Evolutionary conservation across 768 basidiomycete genomes (phyloP).

Genomic region (Boletus reticuloceps): DNA sequence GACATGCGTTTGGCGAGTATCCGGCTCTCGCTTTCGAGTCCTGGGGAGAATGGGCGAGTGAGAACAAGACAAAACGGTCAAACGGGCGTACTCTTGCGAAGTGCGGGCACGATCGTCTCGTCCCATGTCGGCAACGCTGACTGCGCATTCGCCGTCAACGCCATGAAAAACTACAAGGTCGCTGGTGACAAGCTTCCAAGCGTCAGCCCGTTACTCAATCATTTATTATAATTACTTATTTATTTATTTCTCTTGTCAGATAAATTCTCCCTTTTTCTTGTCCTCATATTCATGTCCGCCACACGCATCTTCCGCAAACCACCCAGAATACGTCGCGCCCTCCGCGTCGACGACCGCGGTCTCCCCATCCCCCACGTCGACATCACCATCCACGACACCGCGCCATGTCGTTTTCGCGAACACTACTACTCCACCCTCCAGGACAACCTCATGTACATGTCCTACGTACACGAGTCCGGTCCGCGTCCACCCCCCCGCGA

Average conservation of each 20-base stretch:
- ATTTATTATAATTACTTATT: neutral
- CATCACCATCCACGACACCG: constrained; percentile 65
- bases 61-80: neutral
- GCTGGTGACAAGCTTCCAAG: neutral
- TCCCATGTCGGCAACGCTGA: constrained; percentile 62
- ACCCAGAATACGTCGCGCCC: constrained; percentile 43
- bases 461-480: constrained; percentile 74
- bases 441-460: constrained; percentile 93
- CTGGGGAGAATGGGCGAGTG: constrained; percentile 36
- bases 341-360: constrained; percentile 50
- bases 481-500: constrained; percentile 51
- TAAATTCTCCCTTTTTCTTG: neutral
- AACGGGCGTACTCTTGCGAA: constrained; percentile 66
- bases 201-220: constrained; percentile 1
- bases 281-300: constrained; percentile 10
- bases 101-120: constrained; percentile 76
- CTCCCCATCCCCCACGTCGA: constrained; percentile 73
- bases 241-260: neutral
- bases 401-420: constrained; percentile 69
- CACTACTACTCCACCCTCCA: constrained; percentile 84
- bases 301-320: constrained; percentile 53
- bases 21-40: constrained; percentile 77
- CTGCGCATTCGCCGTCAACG: constrained; percentile 41
- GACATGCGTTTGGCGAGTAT: constrained; percentile 77
- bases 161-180: constrained; percentile 23